A percentile compares a stretch with the other conserved stretches of the same genome.
Conservation (phyloP, 2,329 filamentous ascomycete species). For the Colletotrichum australisinense region DNA sequence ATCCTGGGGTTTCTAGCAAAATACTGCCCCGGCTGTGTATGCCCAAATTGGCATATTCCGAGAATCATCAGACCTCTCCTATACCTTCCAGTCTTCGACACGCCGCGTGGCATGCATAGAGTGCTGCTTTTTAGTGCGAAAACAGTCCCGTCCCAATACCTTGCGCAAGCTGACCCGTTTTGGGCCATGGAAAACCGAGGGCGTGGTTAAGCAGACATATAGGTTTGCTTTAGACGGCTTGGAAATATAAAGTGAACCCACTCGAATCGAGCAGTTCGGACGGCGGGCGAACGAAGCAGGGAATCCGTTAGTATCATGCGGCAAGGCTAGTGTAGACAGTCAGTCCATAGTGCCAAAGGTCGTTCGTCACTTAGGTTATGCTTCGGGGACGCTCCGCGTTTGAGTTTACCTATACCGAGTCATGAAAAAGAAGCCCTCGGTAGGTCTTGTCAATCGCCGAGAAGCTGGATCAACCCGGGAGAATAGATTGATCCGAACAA, state of each 20-base stretch:
- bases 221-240: not conserved
- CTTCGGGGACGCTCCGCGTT: not conserved
- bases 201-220: not conserved
- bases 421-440: not conserved
- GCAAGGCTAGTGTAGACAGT: not conserved
- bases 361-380: not conserved
- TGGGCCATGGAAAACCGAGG: not conserved
- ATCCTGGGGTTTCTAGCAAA: not conserved
- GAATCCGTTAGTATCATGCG: slow-evolving; percentile 17
- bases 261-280: not conserved
- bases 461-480: slow-evolving; percentile 24
- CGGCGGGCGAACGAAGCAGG: slow-evolving; percentile 3
- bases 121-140: not conserved
- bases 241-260: not conserved
- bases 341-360: not conserved
- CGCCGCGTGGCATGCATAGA: not conserved
- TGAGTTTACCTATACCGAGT: slow-evolving; percentile 2
- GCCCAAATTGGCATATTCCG: not conserved
- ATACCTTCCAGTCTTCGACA: not conserved
- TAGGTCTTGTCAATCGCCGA: slow-evolving; percentile 6
- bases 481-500: slow-evolving; percentile 2
- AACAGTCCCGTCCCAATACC: too few species aligned
- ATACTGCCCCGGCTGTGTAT: not conserved
- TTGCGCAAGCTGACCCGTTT: not conserved
- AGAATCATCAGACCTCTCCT: not conserved